Evolutionary conservation across 2,329 filamentous ascomycete species (phyloP).

Genomic region (Coniochaeta sp.): DNA sequence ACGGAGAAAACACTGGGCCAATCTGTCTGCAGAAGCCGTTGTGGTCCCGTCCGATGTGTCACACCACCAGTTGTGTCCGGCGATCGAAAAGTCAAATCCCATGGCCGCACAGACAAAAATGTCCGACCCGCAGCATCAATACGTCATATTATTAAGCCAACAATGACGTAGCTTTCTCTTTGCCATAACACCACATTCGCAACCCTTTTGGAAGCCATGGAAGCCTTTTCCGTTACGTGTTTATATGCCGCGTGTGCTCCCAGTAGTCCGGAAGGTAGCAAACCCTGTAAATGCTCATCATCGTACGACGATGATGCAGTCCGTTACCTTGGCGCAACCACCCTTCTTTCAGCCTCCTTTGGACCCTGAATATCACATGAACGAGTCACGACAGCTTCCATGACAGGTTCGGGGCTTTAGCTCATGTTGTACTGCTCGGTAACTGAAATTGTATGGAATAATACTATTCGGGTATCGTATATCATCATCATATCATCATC

Average conservation of each 20-base stretch:
- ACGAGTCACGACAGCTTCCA: too few species aligned
- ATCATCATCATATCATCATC: neutral
- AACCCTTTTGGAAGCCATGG: neutral
- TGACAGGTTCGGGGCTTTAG: too few species aligned
- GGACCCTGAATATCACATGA: neutral
- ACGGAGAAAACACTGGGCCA: neutral
- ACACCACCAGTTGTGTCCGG: neutral
- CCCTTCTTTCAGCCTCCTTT: neutral
- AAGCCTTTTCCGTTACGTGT: neutral
- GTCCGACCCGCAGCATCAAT: too few species aligned
- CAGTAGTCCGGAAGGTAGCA: too few species aligned
- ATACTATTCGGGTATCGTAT: too few species aligned
- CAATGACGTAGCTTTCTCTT: too few species aligned
- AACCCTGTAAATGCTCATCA: neutral
- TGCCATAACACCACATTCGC: too few species aligned
- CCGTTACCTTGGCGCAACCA: neutral
- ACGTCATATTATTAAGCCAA: slow-evolving; percentile 1
- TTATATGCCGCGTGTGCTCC: too few species aligned
- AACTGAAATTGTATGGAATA: too few species aligned
- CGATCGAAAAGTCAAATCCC: neutral
- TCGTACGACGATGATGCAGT: neutral
- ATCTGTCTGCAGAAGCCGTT: too few species aligned
- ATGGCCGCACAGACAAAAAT: neutral
- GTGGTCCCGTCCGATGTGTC: neutral
- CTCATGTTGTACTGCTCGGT: too few species aligned